phyloP scores from a whole-genome alignment of 2,329 filamentous ascomycete species.

The Aureobasidium sp. region DNA sequence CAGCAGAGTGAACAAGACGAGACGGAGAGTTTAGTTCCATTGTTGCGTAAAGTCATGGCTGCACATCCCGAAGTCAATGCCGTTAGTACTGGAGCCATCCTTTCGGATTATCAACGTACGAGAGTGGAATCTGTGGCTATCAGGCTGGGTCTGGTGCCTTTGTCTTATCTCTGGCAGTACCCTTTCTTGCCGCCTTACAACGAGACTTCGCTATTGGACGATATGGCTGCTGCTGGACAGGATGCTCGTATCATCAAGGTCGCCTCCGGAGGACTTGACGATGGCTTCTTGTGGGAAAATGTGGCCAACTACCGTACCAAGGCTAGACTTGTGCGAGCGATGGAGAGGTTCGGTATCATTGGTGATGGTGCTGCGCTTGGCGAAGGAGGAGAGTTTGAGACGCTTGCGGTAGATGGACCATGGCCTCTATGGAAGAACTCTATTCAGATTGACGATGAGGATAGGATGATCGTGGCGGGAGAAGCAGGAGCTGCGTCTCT shows the following conservation, averaged over 20 bases:
- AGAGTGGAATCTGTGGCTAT: conserved; percentile 85
- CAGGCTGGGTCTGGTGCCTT: conserved; percentile 71
- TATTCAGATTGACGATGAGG: conserved; percentile 53
- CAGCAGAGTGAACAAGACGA: conserved; percentile 51
- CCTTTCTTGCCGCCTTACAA: conserved; percentile 55
- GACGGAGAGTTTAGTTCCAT: conserved; percentile 74
- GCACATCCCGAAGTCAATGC: conserved; percentile 76
- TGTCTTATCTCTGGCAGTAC: conserved; percentile 91
- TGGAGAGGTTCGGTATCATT: conserved; percentile 59
- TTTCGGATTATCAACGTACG: conserved; percentile 93
- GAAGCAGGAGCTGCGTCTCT: conserved; percentile 74
- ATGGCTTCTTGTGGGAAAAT: conserved; percentile 70
- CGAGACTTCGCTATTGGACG: conserved; percentile 54
- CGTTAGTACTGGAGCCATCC: conserved; percentile 80
- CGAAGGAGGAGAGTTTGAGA: conserved; percentile 95
- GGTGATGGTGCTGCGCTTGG: conserved; percentile 67
- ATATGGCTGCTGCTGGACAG: conserved; percentile 71
- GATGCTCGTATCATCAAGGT: conserved; percentile 94
- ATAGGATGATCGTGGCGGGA: conserved; percentile 50
- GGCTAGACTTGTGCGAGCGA: conserved; percentile 43
- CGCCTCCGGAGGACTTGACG: conserved; percentile 79
- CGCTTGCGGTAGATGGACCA: conserved; percentile 77
- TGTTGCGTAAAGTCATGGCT: conserved; percentile 59
- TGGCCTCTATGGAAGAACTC: conserved; percentile 59
- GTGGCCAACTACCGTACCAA: conserved; percentile 52